phyloP scores from a whole-genome alignment of 176 grass and related monocot species.

The Leersia perrieri region DNA sequence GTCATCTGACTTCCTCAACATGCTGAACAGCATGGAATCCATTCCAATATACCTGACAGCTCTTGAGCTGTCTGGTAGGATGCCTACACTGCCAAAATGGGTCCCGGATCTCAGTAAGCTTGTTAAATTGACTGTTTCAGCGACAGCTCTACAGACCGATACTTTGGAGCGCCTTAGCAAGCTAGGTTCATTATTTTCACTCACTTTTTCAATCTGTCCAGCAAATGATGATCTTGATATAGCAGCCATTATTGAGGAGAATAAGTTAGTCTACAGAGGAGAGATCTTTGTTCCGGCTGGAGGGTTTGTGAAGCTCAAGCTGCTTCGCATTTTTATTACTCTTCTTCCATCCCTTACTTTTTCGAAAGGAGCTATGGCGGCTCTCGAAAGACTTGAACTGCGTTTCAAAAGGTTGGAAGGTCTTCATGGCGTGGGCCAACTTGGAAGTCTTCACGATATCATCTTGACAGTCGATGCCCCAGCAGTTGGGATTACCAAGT shows the following conservation, averaged over 20 bases:
- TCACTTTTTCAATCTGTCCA: neutral
- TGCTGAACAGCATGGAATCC: neutral
- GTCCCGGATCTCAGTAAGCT: neutral
- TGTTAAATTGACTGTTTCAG: neutral
- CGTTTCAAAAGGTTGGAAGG: neutral
- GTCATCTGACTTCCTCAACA: neutral
- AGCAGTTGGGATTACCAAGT: no score
- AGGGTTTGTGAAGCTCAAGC: neutral
- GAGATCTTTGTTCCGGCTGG: neutral
- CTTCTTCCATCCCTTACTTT: neutral
- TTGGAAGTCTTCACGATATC: neutral
- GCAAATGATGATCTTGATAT: neutral
- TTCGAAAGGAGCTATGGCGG: neutral
- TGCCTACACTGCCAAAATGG: neutral
- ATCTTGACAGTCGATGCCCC: neutral
- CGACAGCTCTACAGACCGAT: neutral
- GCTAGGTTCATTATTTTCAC: neutral
- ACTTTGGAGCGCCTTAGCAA: neutral
- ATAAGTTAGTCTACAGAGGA: neutral
- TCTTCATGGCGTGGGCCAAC: neutral
- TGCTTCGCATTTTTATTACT: neutral
- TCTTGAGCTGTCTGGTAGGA: neutral
- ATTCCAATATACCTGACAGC: neutral
- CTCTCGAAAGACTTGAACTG: neutral
- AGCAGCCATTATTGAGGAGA: neutral